Base-by-base conservation (phyloP, 1,139 yeast species). In the Saccharomycopsis crataegensis region DNA sequence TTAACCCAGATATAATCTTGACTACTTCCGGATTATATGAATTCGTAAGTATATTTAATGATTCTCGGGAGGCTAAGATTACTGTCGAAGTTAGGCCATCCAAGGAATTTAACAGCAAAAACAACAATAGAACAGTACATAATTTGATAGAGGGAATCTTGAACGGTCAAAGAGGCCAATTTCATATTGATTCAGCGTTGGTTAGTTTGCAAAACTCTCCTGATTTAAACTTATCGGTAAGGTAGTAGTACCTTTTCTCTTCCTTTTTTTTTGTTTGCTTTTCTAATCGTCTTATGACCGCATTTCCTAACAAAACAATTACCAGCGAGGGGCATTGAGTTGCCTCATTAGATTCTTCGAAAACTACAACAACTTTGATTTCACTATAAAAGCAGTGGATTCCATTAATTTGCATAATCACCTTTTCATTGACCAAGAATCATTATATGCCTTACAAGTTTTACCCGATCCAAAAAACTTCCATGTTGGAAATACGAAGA, bases 361-460 rank as follows among this genome's bases (percentile, higher is more conserved):
- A 40, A 36, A 36, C n/a, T 36, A 36, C n/a, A 3, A 12, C 5
- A 40, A 12, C 17, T 40, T 40, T 22, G 43, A 8, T 11, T 8
- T 14, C 5, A 14, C 8, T 40, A 40, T 40, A 14, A 11, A 12
- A 40, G 5, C 16, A 14, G 17, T 3, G 3, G 16, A 40, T 12
- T 14, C 17, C 17, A 40, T 40, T 2, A 32, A 28, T 22, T 32
- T 43, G 8, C 51, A 59, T n/a, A 60, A 62, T 37, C 50, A 55
- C 12, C 62, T 72, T 68, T 60, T 64, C 37, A 54, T 73, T 32
- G 75, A 72, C 59, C 61, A 65, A n/a, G 72, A 71, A 48, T 64
- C 73, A 43, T 58, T 72, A 36, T 57, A 60, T 38, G 64, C 76
- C 0, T 56, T 73, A 6, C 64, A 63, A 44, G 62, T 73, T 1